Percentiles rank a stretch among this genome's conserved stretches.
phyloP scores from a whole-genome alignment of 306 rosid species.

The Prunus mongolica region DNA sequence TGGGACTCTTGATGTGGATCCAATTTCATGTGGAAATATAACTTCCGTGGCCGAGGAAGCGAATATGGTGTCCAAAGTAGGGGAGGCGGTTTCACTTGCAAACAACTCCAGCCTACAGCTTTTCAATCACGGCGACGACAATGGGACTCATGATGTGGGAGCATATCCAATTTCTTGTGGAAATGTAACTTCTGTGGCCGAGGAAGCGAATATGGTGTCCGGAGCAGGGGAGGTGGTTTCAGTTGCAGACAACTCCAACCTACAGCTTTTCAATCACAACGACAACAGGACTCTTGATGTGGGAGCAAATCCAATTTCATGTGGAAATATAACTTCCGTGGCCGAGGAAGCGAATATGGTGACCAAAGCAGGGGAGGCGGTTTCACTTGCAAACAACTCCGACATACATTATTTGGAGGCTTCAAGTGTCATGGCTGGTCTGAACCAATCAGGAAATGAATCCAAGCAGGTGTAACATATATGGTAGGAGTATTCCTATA shows the following conservation, averaged over 20 bases:
- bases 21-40: background rate
- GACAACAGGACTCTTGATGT: background rate
- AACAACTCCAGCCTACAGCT: background rate
- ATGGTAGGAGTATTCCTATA: background rate
- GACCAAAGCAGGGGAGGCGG: background rate
- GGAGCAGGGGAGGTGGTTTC: constrained; percentile 19
- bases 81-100: constrained; percentile 19
- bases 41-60: background rate
- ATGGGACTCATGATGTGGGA: background rate
- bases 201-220: background rate
- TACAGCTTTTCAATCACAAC: no score
- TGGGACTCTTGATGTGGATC: background rate
- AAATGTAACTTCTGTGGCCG: background rate
- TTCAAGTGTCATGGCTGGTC: constrained; percentile 12
- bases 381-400: background rate
- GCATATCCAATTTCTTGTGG: background rate
- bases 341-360: background rate
- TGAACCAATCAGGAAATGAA: constrained; percentile 3
- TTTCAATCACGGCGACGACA: no score
- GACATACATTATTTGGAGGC: constrained; percentile 9
- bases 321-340: background rate
- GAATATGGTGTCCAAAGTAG: background rate
- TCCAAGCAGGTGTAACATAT: background rate
- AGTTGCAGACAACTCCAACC: background rate
- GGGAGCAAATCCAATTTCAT: background rate